A percentile compares a stretch with the other conserved stretches of the same genome.
phyloP scores from a whole-genome alignment of 164 flowering plant genomes.

The Sedum album region DNA sequence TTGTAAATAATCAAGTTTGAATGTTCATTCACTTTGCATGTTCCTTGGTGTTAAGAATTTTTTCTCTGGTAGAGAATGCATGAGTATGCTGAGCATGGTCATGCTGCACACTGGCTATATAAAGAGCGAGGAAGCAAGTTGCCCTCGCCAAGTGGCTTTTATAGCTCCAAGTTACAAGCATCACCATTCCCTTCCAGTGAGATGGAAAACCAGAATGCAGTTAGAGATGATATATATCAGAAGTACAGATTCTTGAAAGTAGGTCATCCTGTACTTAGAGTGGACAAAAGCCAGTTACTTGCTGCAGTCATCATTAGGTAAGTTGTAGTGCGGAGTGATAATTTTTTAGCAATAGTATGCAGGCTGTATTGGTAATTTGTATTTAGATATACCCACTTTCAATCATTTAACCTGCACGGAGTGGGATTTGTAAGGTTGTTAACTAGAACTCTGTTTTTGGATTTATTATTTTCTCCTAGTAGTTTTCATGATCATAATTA shows the following conservation, averaged over 20 bases:
- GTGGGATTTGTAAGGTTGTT: neutral
- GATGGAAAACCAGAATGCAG: constrained; percentile 29
- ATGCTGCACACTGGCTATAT: constrained; percentile 98
- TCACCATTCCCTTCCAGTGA: constrained; percentile 34
- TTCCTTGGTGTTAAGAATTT: constrained; percentile 1
- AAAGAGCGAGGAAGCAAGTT: constrained; percentile 60
- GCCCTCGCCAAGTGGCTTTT: constrained; percentile 16
- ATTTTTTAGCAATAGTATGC: neutral
- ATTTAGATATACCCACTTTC: neutral
- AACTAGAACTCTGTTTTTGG: neutral
- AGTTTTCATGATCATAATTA: neutral
- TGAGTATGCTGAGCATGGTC: constrained; percentile 91
- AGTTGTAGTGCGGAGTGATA: neutral
- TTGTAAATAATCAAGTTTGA: neutral
- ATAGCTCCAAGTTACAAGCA: constrained; percentile 25
- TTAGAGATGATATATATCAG: constrained; percentile 26
- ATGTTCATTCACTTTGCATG: neutral
- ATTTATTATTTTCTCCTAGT: neutral
- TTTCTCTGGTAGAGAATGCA: constrained; percentile 65
- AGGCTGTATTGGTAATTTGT: neutral
- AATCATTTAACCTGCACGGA: neutral
- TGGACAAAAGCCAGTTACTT: constrained; percentile 83
- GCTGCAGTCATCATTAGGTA: constrained; percentile 86
- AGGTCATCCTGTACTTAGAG: constrained; percentile 91
- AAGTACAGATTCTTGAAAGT: constrained; percentile 54